phyloP scores from a whole-genome alignment of 495 filamentous ascomycete species.

The Tuber melanosporum region DNA sequence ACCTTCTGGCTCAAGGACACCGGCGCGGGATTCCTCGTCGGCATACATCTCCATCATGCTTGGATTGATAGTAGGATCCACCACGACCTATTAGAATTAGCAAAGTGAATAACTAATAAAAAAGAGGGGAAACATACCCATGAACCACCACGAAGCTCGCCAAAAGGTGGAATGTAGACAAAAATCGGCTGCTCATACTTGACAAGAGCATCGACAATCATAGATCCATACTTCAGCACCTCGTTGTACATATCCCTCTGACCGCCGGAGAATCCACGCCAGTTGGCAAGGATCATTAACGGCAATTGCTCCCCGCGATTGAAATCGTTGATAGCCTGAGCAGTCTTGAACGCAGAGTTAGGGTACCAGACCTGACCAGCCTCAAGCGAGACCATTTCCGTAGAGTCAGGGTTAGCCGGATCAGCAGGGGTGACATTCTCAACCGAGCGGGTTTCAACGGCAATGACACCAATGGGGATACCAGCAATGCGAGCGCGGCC shows the following conservation, averaged over 20 bases:
- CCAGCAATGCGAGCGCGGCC: conserved; percentile 94
- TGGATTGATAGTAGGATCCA: conserved; percentile 96
- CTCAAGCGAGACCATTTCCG: conserved; percentile 85
- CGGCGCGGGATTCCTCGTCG: conserved; percentile 88
- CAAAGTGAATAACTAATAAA: conserved; percentile 1
- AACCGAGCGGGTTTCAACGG: conserved; percentile 87
- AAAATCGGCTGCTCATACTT: conserved; percentile 98
- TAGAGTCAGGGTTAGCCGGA: conserved; percentile 95
- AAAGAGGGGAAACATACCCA: conserved; percentile 56
- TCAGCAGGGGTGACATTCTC: conserved; percentile 98
- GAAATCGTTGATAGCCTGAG: conserved; percentile 96
- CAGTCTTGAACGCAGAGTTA: conserved; percentile 98
- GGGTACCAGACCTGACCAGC: conserved; percentile 99
- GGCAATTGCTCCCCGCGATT: conserved; percentile 98
- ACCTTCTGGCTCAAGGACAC: conserved; percentile 96
- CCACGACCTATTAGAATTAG: conserved; percentile 60
- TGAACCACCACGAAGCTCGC: conserved; percentile 95
- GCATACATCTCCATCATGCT: conserved; percentile 99
- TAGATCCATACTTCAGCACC: conserved; percentile 97
- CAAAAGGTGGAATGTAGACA: conserved; percentile 94
- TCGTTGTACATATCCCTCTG: conserved; percentile 99
- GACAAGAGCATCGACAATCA: conserved; percentile 96
- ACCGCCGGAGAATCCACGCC: conserved; percentile 98
- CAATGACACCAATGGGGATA: conserved; percentile 98
- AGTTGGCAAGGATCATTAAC: conserved; percentile 98